These are phyloP conservation scores for Alloteropsis angusta DNA, from an alignment of 202 grass and related monocot species.

Conservation along the genomic window DNA sequence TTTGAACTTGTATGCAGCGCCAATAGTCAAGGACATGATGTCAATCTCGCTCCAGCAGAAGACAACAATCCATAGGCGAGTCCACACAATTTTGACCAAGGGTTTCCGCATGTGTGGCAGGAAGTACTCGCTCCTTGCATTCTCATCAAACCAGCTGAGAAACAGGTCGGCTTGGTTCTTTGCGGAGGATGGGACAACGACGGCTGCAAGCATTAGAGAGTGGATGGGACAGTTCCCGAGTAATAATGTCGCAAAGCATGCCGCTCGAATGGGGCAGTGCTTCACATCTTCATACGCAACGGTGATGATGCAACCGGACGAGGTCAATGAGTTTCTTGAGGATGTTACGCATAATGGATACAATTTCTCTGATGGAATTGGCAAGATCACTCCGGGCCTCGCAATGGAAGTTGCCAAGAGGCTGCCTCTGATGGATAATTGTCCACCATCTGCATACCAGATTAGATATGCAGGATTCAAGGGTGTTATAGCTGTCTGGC, in stretches of 20 bases:
- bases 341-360: slow-evolving; percentile 51
- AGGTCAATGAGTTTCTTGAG: slow-evolving; percentile 36
- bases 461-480: slow-evolving; percentile 87
- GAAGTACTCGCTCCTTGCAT: slow-evolving; percentile 82
- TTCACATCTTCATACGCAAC: slow-evolving; percentile 84
- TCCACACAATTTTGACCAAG: slow-evolving; percentile 40
- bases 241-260: slow-evolving; percentile 61
- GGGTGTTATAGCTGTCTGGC: slow-evolving; percentile 76
- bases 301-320: slow-evolving; percentile 19
- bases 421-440: slow-evolving; percentile 41
- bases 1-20: slow-evolving; percentile 43
- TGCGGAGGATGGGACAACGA: slow-evolving; percentile 47
- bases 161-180: slow-evolving; percentile 89
- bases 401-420: slow-evolving; percentile 60
- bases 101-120: slow-evolving; percentile 72
- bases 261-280: slow-evolving; percentile 75
- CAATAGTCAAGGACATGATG: slow-evolving; percentile 59
- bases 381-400: slow-evolving; percentile 59
- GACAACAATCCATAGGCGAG: slow-evolving; percentile 51
- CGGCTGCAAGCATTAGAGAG: slow-evolving; percentile 28
- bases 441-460: slow-evolving; percentile 73
- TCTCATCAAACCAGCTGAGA: slow-evolving; percentile 78
- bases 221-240: slow-evolving; percentile 82
- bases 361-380: slow-evolving; percentile 84
- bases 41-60: slow-evolving; percentile 48